phyloP scores from a whole-genome alignment of 2,329 filamentous ascomycete species.

The Westerdykella sp. region DNA sequence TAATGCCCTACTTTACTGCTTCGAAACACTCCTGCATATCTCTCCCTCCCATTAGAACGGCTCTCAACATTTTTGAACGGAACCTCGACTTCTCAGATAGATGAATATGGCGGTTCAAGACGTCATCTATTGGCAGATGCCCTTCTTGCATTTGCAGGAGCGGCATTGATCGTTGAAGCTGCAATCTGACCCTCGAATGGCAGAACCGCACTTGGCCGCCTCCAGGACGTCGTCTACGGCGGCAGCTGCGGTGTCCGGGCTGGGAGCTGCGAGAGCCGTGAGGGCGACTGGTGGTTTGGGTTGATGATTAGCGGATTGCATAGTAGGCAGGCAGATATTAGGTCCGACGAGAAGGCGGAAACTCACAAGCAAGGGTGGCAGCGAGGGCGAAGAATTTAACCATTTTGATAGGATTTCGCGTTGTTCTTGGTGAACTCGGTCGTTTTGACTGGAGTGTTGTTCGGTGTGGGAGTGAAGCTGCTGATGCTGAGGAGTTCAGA shows the following conservation, averaged over 20 bases:
- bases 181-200: too few relatives aligned
- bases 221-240: too few relatives aligned
- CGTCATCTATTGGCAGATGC: too few relatives aligned
- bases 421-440: background rate
- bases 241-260: background rate
- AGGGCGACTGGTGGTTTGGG: background rate
- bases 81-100: too few relatives aligned
- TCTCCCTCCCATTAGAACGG: too few relatives aligned
- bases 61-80: too few relatives aligned
- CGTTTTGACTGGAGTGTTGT: background rate
- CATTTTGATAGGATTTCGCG: background rate
- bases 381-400: background rate
- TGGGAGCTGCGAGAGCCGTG: background rate
- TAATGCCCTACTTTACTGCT: too few relatives aligned
- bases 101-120: too few relatives aligned
- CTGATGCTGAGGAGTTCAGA: background rate
- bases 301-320: background rate
- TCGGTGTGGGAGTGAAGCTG: background rate
- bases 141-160: too few relatives aligned
- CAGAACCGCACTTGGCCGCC: too few relatives aligned
- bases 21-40: too few relatives aligned
- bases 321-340: background rate
- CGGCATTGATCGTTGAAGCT: too few relatives aligned
- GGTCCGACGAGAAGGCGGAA: background rate
- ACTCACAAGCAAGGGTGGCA: background rate